Conservation (phyloP, 345 rosid genomes). For the Clarkia xantiana region DNA sequence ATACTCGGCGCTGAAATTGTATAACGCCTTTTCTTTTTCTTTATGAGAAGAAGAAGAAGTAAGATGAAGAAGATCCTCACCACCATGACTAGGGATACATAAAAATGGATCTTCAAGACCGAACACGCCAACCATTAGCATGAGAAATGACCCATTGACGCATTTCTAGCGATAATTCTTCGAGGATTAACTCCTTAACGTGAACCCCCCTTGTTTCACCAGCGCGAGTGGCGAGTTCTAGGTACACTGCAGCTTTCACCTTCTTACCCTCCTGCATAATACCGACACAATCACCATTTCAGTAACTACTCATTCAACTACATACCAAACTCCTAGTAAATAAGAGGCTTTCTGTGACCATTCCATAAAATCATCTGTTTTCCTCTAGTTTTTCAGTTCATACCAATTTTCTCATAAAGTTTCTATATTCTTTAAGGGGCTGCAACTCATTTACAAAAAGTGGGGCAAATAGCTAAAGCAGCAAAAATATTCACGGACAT, state of each 20-base stretch:
- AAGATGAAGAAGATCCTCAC: too few species aligned
- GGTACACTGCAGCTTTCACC: constrained; percentile 64
- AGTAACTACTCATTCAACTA: not conserved
- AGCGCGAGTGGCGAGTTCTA: constrained; percentile 80
- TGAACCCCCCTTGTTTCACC: constrained; percentile 68
- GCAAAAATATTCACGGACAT: not conserved
- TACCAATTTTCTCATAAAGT: too few species aligned
- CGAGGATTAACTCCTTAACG: constrained; percentile 53
- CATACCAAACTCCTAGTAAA: not conserved
- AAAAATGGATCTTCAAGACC: constrained; percentile 9
- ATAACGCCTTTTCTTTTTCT: too few species aligned
- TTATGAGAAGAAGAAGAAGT: too few species aligned
- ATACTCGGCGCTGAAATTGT: too few species aligned
- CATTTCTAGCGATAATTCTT: constrained; percentile 50
- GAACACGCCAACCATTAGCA: constrained; percentile 51
- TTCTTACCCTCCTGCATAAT: constrained; percentile 55
- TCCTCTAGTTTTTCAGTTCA: too few species aligned
- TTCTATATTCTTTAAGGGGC: too few species aligned
- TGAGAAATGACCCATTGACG: constrained; percentile 31
- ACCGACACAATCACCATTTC: constrained; percentile 7
- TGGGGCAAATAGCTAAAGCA: too few species aligned
- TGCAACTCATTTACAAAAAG: too few species aligned
- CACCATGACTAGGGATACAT: too few species aligned
- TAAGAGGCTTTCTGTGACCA: too few species aligned
- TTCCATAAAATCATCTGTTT: too few species aligned